Base-by-base conservation (phyloP, 371 early-diverging fungal genomes). In the Lichtheimia ramosa region DNA sequence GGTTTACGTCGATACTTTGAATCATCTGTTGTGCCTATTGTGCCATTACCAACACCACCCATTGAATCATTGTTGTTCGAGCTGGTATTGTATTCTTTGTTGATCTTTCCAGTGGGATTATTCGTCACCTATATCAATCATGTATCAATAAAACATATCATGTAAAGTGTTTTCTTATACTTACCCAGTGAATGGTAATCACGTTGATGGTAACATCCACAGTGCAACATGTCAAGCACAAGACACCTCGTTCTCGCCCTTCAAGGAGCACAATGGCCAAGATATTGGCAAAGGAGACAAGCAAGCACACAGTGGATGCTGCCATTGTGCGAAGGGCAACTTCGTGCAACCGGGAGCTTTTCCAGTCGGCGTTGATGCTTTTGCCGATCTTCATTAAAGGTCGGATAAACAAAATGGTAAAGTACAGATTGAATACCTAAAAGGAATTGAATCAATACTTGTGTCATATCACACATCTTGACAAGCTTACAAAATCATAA, bases 121-220 rank as follows among this genome's bases (percentile, higher is more conserved):
- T 23, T 59, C 8, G 59, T 59, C 13, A 59, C 59, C 51, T 51
- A 51, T 21, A 5, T 46, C 34, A 8, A 8, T 8, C 34, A 16
- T 46, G n/a, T 16, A 0, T 18, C 5, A 46, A 16, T 18, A 46
- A 46, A 46, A 46, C 21, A 16, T 46, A 10, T 5, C 6, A 3
- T 7, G 2, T 18, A 18, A 8, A 0, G 5, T 46, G n/a, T 46
- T 1, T n/a, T 21, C 46, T 14, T 46, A 8, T 4, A 54, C 8
- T 24, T 15, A 81, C 83, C 83, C 83, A 83, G 59, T 84, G 85
- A 46, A 84, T 66, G 1, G 82, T 74, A 16, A 74, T 63, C 2
- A 79, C 79, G 43, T 83, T 85, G 46, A 83, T 60, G 1, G 82
- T 83, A 24, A 85, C 82, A 66, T 85, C 83, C 15, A 83, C 56